Base-by-base conservation (phyloP, 371 early-diverging fungal genomes). In the Rozella allomycis region DNA sequence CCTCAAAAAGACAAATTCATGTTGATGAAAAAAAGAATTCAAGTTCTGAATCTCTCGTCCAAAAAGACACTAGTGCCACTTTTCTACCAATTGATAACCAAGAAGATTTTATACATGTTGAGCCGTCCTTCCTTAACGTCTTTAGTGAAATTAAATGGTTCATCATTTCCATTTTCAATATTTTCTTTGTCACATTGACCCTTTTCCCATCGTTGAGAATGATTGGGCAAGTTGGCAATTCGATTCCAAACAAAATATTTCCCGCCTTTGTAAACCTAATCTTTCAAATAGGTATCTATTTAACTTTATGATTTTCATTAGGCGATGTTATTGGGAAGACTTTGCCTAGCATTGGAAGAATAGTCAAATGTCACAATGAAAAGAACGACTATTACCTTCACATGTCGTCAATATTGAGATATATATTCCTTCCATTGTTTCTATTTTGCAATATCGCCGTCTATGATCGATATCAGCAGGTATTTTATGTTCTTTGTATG, bases 121-220 rank as follows among this genome's bases (percentile, higher is more conserved):
- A 37, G 12, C 41, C 52, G 3, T 35, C 35, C 8, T 26, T 49
- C 5, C 10, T 30, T 9, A 17, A 35, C 7, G 40, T 49, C 13
- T 25, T 58, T 8, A 35, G 43, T 19, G 52, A 52, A 40, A 50
- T 54, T 4, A 25, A 22, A 21, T 48, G 55, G 12, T 42, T 67
- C 16, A 51, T 57, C 7, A 57, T 67, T 33, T 50, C 67, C 10
- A 55, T 75, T 2, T 42, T 52, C 7, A 48, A 72, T 22, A 54
- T 61, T 13, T 78, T 77, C 47, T 39, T 55, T 0, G 45, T 75
- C 33, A 81, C 82, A 0, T 43, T 81, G 12, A 55, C 67, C 18
- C 40, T 80, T 11, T 81, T 72, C 48, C 82, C 82, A 1, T 70
- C 82, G 2, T 55, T 78, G 25, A 76, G 78, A 0, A 55, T 71